Base-by-base conservation (phyloP, 1,284 basidiomycete genomes). In the Agroathelia rolfsii region DNA sequence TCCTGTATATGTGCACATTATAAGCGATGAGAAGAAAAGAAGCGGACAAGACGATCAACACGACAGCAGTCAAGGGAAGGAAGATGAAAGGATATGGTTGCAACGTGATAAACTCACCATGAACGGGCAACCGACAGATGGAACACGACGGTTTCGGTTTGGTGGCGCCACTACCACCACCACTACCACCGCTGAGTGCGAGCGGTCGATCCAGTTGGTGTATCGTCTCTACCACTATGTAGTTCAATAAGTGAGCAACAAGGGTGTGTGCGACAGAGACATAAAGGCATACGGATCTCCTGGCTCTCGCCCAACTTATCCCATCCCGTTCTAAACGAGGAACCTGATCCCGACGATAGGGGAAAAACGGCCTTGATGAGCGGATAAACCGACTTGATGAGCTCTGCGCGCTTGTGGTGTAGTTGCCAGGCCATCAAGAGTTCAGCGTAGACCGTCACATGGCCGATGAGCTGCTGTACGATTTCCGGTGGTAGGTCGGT, bases 81-180 rank as follows among this genome's bases (percentile, higher is more conserved):
- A 11, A 21, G 13, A 14, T 12, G 15, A 15, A 6, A 20, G 17
- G 6, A 19, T 14, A 10, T 20, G 21, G 6, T 6, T 1, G 6
- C 12, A 17, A 3, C 5, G 24, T 15, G 14, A 18, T 1, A 8
- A 5, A 54, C 66, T 27, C 43, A 77, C 85, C 84, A 68, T 75
- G 82, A 37, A 86, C 74, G 3, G 84, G 80, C 12, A 87, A 62
- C 24, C 84, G 69, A 52, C 86, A 89, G 20, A 86, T 67, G 0
- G 78, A 69, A 48, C 85, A 89, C n/a, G n/a, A n/a, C n/a, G n/a
- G n/a, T 2, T 57, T 53, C 1, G 77, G 64, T 45, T 62, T 59
- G 8, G 51, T 53, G 31, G 61, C 59, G 19, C 59, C 52, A 6
- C 51, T 52, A 15, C 54, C 56, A 41, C 82, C 2, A 55, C 47